phyloP scores from a whole-genome alignment of 2,329 filamentous ascomycete genomes.

The Truncatella angustata region DNA sequence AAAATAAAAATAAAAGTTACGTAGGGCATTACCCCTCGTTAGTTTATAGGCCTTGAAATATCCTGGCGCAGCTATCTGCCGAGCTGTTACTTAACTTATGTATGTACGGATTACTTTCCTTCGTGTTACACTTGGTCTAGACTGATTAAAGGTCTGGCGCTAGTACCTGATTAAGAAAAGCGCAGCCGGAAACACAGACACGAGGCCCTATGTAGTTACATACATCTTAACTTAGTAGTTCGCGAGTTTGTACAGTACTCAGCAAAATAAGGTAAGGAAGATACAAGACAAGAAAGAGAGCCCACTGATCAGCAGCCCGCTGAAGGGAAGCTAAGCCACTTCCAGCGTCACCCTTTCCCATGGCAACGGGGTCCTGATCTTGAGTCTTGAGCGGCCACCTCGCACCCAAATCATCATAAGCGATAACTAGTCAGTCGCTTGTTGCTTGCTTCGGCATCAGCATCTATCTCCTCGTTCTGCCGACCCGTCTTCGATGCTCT shows the following conservation, averaged over 20 bases:
- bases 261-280: too few relatives aligned
- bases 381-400: background rate
- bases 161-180: background rate
- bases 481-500: background rate
- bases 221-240: too few relatives aligned
- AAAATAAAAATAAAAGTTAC: too few relatives aligned
- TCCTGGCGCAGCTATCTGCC: background rate
- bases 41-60: too few relatives aligned
- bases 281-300: too few relatives aligned
- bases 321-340: background rate
- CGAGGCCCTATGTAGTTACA: too few relatives aligned
- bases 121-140: too few relatives aligned
- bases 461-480: background rate
- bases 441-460: background rate
- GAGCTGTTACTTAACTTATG: too few relatives aligned
- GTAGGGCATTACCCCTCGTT: too few relatives aligned
- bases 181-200: background rate
- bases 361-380: constrained; percentile 3
- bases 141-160: background rate
- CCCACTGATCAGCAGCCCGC: background rate
- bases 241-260: too few relatives aligned
- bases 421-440: background rate
- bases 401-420: background rate
- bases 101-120: too few relatives aligned
- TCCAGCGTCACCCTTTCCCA: constrained; percentile 1